Conservation (phyloP, 2,329 filamentous ascomycete species). For the Ceratocystis smalleyi region DNA sequence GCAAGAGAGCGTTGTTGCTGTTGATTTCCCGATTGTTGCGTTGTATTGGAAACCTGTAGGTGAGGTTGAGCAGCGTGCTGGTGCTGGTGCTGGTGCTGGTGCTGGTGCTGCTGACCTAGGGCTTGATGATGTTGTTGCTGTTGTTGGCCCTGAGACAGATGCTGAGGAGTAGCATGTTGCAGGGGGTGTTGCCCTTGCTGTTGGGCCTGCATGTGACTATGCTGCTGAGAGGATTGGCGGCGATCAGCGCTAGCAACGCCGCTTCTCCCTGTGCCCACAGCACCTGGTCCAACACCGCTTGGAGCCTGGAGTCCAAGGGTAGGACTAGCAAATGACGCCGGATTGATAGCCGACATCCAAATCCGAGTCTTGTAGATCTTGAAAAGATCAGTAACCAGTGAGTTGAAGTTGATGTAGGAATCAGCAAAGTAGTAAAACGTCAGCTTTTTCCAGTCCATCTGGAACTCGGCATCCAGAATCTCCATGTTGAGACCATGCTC, state of each 20-base stretch:
- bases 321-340: slow-evolving; percentile 78
- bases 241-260: slow-evolving; percentile 33
- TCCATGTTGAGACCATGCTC: slow-evolving; percentile 96
- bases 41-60: slow-evolving; percentile 3
- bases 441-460: slow-evolving; percentile 98
- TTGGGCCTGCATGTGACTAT: slow-evolving; percentile 27
- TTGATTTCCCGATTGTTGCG: slow-evolving; percentile 24
- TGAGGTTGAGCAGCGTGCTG: neutral
- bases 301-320: slow-evolving; percentile 56
- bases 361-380: slow-evolving; percentile 99
- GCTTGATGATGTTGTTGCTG: neutral
- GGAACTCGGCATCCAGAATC: slow-evolving; percentile 94
- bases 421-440: slow-evolving; percentile 99
- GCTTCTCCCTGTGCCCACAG: slow-evolving; percentile 41
- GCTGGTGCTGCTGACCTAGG: neutral
- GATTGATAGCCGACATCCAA: slow-evolving; percentile 99
- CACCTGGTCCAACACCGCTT: slow-evolving; percentile 49
- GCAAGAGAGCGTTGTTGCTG: slow-evolving; percentile 18
- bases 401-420: slow-evolving; percentile 98
- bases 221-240: slow-evolving; percentile 27
- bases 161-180: slow-evolving; percentile 19
- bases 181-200: slow-evolving; percentile 20
- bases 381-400: slow-evolving; percentile 89
- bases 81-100: neutral
- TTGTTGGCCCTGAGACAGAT: slow-evolving; percentile 7